Base-by-base conservation (phyloP, 805 yeast genomes). In the Dipodascus geniculatus region DNA sequence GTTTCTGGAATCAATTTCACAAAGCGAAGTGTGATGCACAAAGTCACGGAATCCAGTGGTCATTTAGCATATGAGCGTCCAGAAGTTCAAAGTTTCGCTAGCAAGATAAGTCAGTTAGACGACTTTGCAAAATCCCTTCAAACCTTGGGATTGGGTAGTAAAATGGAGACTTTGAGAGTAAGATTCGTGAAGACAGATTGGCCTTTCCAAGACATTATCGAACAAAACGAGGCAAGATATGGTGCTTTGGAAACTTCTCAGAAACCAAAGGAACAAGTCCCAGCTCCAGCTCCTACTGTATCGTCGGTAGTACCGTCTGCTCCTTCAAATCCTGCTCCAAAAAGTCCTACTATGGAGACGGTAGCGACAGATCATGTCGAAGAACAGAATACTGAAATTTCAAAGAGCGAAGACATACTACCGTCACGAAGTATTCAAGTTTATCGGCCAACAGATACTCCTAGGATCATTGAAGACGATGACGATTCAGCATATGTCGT, bases 401-500 rank as follows among this genome's bases (percentile, higher is more conserved):
- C n/a, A n/a, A n/a, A n/a, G n/a, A n/a, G n/a, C n/a, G n/a, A n/a
- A n/a, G n/a, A n/a, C n/a, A n/a, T n/a, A n/a, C n/a, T n/a, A 47
- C 11, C 23, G n/a, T 20, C 49, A 16, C 55, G 55, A 28, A 38
- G 53, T n/a, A 48, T 53, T 11, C 53, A 54, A 3, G 58, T 53
- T 22, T 59, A 59, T 31, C 38, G 53, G 1, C 58, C 58, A 3
- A 35, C 48, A 3, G 53, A 48, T 0, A 22, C 51, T 6, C 24
- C 23, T 8, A 28, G 54, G 20, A 24, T 23, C n/a, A 53, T 51
- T 17, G 51, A 57, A 47, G 57, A 56, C 2, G 71, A 70, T 11
- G 75, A 71, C 3, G 72, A 70, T 0, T 68, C 65, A 0, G 63
- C 62, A 2, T 74, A 72, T 52, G 80, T 78, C 23, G 62, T 81